Percentiles rank a stretch among this genome's conserved stretches.
Conservation (phyloP, 768 basidiomycete species). For the Leccinum incarnatum region DNA sequence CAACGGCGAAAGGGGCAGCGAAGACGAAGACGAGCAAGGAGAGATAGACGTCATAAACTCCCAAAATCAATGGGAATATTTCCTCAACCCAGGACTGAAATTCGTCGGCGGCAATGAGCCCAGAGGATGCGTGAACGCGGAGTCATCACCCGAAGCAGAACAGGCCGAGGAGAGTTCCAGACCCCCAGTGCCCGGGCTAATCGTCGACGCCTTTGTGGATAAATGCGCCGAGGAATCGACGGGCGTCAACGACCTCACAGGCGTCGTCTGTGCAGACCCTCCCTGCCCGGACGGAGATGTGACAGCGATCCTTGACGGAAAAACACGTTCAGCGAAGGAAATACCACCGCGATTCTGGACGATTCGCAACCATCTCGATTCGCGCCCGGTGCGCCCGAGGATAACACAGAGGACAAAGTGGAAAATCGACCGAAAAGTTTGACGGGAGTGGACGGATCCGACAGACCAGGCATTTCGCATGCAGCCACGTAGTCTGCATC, state of each 20-base stretch:
- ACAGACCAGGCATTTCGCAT: constrained; percentile 4
- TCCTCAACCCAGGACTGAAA: constrained; percentile 12
- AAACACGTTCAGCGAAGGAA: constrained; percentile 25
- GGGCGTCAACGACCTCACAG: constrained; percentile 10
- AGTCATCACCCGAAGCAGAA: background rate
- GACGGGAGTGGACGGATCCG: constrained; percentile 17
- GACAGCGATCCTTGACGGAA: constrained; percentile 16
- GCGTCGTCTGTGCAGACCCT: constrained; percentile 13
- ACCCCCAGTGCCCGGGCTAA: too few relatives aligned
- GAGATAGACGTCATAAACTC: constrained; percentile 12
- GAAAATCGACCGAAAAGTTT: constrained; percentile 15
- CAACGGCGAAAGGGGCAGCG: constrained; percentile 14
- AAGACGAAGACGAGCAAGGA: constrained; percentile 19
- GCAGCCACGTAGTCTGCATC: background rate
- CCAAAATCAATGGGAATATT: constrained; percentile 29
- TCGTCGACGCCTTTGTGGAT: constrained; percentile 1
- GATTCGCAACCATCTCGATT: constrained; percentile 7
- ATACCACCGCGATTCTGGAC: constrained; percentile 17
- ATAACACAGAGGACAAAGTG: background rate
- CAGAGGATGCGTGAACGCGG: background rate
- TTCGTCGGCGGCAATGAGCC: constrained; percentile 10
- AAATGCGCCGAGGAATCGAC: background rate
- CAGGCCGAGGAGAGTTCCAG: too few relatives aligned
- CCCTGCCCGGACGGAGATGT: background rate
- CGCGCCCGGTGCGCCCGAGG: background rate